Base-by-base conservation (phyloP, 257 asterid genomes). In the Salvia splendens region DNA sequence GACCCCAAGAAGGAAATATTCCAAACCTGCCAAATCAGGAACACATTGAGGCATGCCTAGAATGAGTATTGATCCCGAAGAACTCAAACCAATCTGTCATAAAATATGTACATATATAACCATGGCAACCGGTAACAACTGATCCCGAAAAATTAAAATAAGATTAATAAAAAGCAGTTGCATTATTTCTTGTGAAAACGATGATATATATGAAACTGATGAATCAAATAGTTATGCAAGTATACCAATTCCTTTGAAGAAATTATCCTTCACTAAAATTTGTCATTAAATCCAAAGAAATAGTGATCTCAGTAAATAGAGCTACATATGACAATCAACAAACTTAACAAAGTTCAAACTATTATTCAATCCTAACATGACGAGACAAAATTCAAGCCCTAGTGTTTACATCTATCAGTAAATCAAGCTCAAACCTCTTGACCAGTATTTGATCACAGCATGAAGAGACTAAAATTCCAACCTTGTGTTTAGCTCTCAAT, bases 1-100 rank as follows among this genome's bases (percentile, higher is more conserved):
- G 77, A 49, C 99, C 99, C 99, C 97, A 93, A 0, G 99, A 93
- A 57, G 99, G 97, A 80, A 93, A 93, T 84, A 93, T 90, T 47
- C 96, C 99, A 78, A 93, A 93, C 78, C 99, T 93, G 83, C 30
- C 49, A 74, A 63, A 74, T 48, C 68, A 56, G 70, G 52, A 47
- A 71, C 52, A 43, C 30, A 49, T 50, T 16, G 57, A 53, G 46
- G 12, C 56, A 60, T n/a, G n/a, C 40, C 58, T 3, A 33, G 54
- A 45, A 69, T 1, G 17, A 24, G 46, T 40, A 40, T 20, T 36
- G 35, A 35, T 5, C 8, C 8, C 8, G 0, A 33, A 5, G 8
- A 38, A 38, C 9, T 5, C 2, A 38, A 38, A 38, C 9, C 42
- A 38, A 38, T 38, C 42, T 38, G 42, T 38, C 42, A 38, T 38